Evolutionary conservation across 208 protist species (phyloP).

Genomic region (Acanthamoeba royreba): DNA sequence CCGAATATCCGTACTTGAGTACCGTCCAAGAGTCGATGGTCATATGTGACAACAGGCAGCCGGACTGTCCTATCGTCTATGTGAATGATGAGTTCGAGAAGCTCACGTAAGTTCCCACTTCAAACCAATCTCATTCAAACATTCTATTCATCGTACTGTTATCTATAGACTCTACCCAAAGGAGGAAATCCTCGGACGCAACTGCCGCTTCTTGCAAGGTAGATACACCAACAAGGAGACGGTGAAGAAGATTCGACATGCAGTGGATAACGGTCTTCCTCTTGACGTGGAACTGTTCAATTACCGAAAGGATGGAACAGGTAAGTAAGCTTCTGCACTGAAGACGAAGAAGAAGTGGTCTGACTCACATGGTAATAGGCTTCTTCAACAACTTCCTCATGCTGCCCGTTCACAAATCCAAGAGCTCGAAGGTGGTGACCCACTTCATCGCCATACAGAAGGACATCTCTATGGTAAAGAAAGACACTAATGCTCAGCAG

Average conservation of each 20-base stretch:
- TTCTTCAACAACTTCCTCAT: constrained; percentile 52
- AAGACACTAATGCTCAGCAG: not conserved
- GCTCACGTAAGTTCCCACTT: too few relatives aligned
- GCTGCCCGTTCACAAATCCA: constrained; percentile 42
- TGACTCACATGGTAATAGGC: too few relatives aligned
- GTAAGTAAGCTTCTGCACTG: not conserved
- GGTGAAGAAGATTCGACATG: not conserved
- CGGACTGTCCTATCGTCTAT: too few relatives aligned
- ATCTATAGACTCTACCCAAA: too few relatives aligned
- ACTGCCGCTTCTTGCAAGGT: too few relatives aligned
- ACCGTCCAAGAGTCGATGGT: too few relatives aligned
- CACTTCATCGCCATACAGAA: constrained; percentile 60
- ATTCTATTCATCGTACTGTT: too few relatives aligned
- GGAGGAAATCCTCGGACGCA: too few relatives aligned
- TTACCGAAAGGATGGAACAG: constrained; percentile 46
- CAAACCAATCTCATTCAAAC: too few relatives aligned
- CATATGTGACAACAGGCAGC: too few relatives aligned
- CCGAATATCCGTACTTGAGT: too few relatives aligned
- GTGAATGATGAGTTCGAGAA: too few relatives aligned
- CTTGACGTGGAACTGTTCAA: constrained; percentile 53
- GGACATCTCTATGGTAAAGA: constrained; percentile 40
- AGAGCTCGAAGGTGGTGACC: not conserved
- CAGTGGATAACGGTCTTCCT: not conserved
- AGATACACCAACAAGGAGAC: constrained; percentile 6
- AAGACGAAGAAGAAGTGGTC: not conserved